Evolutionary conservation across 2,329 filamentous ascomycete species (phyloP), one percentile per base, ranked within the genome.

Genomic region (Harringtonia lauricola): DNA sequence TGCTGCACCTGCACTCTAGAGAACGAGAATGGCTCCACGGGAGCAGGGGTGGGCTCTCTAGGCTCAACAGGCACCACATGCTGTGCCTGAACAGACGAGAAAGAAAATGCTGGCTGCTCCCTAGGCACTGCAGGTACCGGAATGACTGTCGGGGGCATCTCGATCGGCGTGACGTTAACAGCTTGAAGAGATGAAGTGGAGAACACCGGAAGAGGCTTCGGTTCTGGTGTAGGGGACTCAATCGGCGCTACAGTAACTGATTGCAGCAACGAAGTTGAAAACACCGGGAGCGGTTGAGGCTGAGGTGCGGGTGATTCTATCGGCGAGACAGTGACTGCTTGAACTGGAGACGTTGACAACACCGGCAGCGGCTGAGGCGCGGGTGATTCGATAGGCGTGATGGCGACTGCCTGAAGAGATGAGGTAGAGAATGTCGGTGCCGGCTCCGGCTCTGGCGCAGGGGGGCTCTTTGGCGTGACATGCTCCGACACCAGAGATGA

Each of bases 41-140:
- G 47, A 14, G 17, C 7, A 18, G 28, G 15, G 14, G 21, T 21
- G 2, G 35, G 37, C 28, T 28, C 43, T 3, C 45, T 41, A 5
- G 35, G 30, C 2, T 38, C 18, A 17, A 39, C 13, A 18, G 50
- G 50, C 31, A 39, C 43, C 10, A 59, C 43, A 9, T 53, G 45
- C 47, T 74, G 63, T 2, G 60, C 58, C 31, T 67, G 62, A 17
- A 76, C 65, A 1, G 49, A 52, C 1, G 72, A 73, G 30, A 74
- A 55, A 36, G 49, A 42, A 3, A 49, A 45, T 2, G 35, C n/a
- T 0, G 45, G 44, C 2, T 21, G 42, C 19, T 42, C 42, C 22
- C 37, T 47, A 5, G 31, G 36, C 26, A 47, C n/a, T n/a, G n/a
- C 47, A 6, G 40, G 45, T 1, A 38, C 40, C 2, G 49, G 47